Percentiles rank a stretch among this genome's conserved stretches.
Conservation (phyloP, 2,329 filamentous ascomycete genomes). For the Hypoxylon sp. region DNA sequence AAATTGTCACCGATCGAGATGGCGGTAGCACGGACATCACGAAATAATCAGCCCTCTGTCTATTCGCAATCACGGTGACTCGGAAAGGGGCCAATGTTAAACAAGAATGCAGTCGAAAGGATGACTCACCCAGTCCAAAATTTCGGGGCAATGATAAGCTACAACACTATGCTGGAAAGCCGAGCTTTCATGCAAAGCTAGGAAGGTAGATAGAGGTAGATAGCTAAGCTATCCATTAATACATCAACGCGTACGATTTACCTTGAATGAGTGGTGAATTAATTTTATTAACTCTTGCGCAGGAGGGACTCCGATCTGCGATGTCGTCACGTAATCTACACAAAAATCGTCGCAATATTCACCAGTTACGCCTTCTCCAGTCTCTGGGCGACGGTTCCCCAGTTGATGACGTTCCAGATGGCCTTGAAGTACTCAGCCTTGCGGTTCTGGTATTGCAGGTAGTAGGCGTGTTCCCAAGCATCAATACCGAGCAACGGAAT, state of each 20-base stretch:
- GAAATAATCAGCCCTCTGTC: neutral
- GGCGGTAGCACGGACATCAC: neutral
- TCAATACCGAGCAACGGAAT: constrained; percentile 70
- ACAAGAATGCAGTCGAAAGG: neutral
- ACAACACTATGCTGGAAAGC: neutral
- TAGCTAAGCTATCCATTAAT: neutral
- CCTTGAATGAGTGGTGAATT: neutral
- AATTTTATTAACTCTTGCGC: constrained; percentile 11
- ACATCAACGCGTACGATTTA: neutral
- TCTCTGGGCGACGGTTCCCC: constrained; percentile 54
- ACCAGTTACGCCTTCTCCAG: constrained; percentile 45
- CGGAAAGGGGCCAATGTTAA: neutral
- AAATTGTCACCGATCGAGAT: constrained; percentile 24
- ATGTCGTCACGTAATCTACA: constrained; percentile 19
- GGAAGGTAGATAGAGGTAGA: neutral
- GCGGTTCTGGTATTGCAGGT: constrained; percentile 78
- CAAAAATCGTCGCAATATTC: neutral
- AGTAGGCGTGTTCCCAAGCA: constrained; percentile 73
- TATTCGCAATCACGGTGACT: too few species aligned
- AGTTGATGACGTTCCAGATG: constrained; percentile 86
- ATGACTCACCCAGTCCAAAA: neutral
- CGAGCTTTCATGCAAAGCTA: neutral
- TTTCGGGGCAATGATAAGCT: neutral
- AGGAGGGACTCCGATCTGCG: constrained; percentile 3
- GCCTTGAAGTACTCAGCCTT: constrained; percentile 85